phyloP scores from a whole-genome alignment of 2,329 filamentous ascomycete species.

The Penicillium paneum region DNA sequence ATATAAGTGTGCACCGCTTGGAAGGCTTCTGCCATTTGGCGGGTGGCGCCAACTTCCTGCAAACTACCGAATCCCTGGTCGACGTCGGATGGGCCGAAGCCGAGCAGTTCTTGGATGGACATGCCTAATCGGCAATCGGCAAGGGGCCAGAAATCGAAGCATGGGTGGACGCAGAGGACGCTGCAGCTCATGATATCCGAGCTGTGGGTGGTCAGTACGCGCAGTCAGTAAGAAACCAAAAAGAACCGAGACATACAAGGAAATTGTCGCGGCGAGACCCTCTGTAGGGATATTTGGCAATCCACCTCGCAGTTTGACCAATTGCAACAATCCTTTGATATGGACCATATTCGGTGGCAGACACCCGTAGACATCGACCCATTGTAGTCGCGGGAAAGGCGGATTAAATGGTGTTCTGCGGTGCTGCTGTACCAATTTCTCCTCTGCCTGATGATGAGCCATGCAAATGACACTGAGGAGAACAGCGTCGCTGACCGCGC shows the following conservation, averaged over 20 bases:
- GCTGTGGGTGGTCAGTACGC: conserved; percentile 16
- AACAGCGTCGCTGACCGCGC: conserved; percentile 34
- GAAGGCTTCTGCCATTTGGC: conserved; percentile 30
- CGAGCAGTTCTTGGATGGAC: conserved; percentile 25
- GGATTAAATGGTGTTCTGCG: conserved; percentile 30
- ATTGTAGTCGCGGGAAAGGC: conserved; percentile 36
- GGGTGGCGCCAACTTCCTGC: conserved; percentile 26
- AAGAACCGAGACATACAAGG: conserved; percentile 32
- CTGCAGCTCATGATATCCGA: conserved; percentile 30
- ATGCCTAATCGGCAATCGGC: conserved; percentile 17
- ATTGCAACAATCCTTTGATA: conserved; percentile 33
- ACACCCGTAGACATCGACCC: conserved; percentile 37
- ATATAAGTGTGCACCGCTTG: conserved; percentile 34
- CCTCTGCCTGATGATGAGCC: conserved; percentile 30
- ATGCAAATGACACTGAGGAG: conserved; percentile 38
- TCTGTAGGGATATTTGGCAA: conserved; percentile 35
- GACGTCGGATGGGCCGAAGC: conserved; percentile 24
- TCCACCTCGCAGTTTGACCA: conserved; percentile 38
- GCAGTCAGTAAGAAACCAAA: background rate
- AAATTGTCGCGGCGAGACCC: conserved; percentile 38
- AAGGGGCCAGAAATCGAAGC: conserved; percentile 29
- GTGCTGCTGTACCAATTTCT: conserved; percentile 12
- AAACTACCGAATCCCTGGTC: conserved; percentile 26
- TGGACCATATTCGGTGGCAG: conserved; percentile 37
- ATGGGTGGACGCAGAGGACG: conserved; percentile 22